Evolutionary conservation across 2,329 filamentous ascomycete genomes (phyloP).

Genomic region (Fusarium setosum): DNA sequence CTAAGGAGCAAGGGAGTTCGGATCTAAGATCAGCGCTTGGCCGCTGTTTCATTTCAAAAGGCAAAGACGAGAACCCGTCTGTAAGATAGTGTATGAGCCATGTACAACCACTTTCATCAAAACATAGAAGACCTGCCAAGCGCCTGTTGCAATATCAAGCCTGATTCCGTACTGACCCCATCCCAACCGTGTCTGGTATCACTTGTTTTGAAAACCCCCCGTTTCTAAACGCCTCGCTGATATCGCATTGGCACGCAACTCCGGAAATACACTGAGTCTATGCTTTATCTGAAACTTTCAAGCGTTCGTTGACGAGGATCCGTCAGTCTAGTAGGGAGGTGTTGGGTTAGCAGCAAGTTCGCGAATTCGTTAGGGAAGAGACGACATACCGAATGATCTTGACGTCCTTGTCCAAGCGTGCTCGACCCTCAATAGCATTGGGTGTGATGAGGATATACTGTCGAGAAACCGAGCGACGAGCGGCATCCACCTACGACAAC

Average conservation of each 20-base stretch:
- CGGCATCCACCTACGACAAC: conserved; percentile 76
- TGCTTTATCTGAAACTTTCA: conserved; percentile 5
- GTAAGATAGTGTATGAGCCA: conserved; percentile 43
- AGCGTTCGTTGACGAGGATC: conserved; percentile 69
- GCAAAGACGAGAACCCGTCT: conserved; percentile 8
- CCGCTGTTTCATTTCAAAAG: neutral
- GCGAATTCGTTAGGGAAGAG: neutral
- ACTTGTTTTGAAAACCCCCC: conserved; percentile 17
- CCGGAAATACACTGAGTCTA: conserved; percentile 15
- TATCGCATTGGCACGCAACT: conserved; percentile 16
- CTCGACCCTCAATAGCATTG: conserved; percentile 77
- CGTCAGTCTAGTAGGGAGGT: conserved; percentile 56
- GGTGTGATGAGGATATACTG: conserved; percentile 98
- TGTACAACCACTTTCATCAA: conserved; percentile 31
- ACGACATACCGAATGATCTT: conserved; percentile 76
- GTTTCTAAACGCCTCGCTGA: conserved; percentile 17
- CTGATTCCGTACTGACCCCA: conserved; percentile 10
- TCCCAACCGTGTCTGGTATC: conserved; percentile 17
- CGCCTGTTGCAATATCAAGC: conserved; percentile 25
- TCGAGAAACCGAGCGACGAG: conserved; percentile 85
- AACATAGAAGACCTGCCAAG: conserved; percentile 28
- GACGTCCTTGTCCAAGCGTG: conserved; percentile 73
- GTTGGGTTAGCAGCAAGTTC: conserved; percentile 38
- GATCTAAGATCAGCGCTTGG: conserved; percentile 62
- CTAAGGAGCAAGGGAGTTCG: conserved; percentile 88